These are phyloP conservation scores for Xylaria sp. DNA, from an alignment of 495 filamentous ascomycete species.

Conservation along the genomic window DNA sequence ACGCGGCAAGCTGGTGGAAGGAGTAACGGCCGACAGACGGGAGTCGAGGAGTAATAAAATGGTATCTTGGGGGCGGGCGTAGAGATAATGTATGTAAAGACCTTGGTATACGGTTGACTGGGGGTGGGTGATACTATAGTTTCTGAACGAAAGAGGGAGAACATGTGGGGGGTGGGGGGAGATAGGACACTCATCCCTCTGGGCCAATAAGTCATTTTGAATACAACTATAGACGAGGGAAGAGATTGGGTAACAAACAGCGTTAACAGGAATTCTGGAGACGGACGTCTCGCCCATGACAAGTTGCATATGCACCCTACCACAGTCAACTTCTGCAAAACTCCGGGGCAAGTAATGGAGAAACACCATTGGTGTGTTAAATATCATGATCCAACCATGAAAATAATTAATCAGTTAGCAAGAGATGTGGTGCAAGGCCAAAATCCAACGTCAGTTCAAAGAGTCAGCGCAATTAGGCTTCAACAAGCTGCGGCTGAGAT, in stretches of 20 bases:
- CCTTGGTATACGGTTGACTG: neutral
- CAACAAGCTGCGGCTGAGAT: neutral
- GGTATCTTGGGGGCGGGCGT: neutral
- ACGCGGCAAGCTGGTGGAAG: neutral
- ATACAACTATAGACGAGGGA: neutral
- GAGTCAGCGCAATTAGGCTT: neutral
- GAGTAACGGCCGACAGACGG: neutral
- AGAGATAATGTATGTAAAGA: neutral
- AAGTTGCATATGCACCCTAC: conserved; percentile 27
- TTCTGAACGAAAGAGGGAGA: neutral
- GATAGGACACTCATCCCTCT: neutral
- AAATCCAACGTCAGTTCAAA: neutral
- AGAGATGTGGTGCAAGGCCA: neutral
- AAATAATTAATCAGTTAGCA: neutral
- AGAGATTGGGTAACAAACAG: neutral
- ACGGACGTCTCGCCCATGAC: conserved; percentile 4
- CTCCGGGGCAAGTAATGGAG: conserved; percentile 10
- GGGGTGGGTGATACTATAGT: neutral
- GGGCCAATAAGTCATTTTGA: neutral
- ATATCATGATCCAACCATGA: neutral
- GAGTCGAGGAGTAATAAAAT: neutral
- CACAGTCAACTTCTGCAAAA: conserved; percentile 14
- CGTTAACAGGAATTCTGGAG: neutral
- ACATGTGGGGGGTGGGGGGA: conserved; percentile 1
- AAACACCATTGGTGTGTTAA: neutral